These are phyloP conservation scores for Wickerhamomyces sp. DNA, from an alignment of 1,139 yeast genomes.

Conservation along the genomic window DNA sequence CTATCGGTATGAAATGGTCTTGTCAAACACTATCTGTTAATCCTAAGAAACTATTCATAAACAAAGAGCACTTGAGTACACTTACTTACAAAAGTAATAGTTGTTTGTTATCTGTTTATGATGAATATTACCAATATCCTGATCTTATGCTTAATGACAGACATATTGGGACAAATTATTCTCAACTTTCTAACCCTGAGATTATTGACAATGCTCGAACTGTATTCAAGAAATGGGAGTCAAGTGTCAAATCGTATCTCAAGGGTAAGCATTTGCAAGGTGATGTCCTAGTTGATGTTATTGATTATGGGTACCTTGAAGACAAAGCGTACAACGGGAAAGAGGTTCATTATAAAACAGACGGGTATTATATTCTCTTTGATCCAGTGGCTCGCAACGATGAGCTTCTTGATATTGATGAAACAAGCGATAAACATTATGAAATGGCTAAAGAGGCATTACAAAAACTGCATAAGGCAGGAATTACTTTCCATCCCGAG, in stretches of 20 bases:
- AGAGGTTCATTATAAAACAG: conserved; percentile 20
- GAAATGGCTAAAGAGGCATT: conserved; percentile 13
- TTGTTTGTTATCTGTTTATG: conserved; percentile 21
- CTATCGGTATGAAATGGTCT: conserved; percentile 23
- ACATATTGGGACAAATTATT: conserved; percentile 9
- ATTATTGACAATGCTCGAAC: conserved; percentile 10
- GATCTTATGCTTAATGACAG: conserved; percentile 12
- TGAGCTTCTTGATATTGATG: conserved; percentile 14
- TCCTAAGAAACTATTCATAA: conserved; percentile 14
- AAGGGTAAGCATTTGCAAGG: conserved; percentile 18
- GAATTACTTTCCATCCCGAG: conserved; percentile 19
- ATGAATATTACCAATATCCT: conserved; percentile 21
- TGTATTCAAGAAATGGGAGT: conserved; percentile 17
- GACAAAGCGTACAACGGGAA: conserved; percentile 16
- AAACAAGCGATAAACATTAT: conserved; percentile 9
- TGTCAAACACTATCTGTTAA: conserved; percentile 23
- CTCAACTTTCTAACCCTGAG: conserved; percentile 11
- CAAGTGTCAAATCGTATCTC: conserved; percentile 18
- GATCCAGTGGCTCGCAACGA: conserved; percentile 16
- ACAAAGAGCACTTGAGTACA: conserved; percentile 6
- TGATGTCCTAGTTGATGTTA: conserved; percentile 17
- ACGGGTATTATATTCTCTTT: conserved; percentile 23
- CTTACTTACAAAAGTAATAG: conserved; percentile 3
- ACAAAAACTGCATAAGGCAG: conserved; percentile 15
- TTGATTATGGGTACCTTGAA: conserved; percentile 22